Conservation (phyloP, 2,329 filamentous ascomycete species). For the Fusarium lyarnte region DNA sequence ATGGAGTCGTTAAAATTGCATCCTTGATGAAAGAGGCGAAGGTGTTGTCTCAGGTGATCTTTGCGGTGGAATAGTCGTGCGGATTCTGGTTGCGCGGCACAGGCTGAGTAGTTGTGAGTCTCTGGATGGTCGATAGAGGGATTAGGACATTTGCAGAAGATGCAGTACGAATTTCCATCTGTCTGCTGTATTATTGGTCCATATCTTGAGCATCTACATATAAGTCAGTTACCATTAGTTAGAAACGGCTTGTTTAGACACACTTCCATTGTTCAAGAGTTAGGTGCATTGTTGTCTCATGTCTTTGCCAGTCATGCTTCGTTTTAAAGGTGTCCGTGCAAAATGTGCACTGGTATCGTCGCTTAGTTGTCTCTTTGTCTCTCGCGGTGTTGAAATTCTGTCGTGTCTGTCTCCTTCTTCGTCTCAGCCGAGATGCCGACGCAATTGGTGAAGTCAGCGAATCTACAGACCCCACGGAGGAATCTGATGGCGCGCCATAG, state of each 20-base stretch:
- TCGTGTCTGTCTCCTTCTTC: background rate
- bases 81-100: background rate
- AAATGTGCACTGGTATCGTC: background rate
- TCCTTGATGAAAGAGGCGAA: background rate
- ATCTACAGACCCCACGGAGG: background rate
- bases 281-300: background rate
- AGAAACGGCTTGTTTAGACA: rapidly evolving
- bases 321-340: background rate
- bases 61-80: background rate
- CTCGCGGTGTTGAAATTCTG: background rate
- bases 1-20: background rate
- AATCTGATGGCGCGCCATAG: background rate
- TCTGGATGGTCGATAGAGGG: background rate
- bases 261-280: background rate
- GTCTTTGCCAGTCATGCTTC: background rate
- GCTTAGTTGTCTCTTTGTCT: background rate
- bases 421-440: background rate
- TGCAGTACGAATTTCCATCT: background rate
- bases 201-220: background rate
- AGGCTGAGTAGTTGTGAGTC: background rate
- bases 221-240: rapidly evolving
- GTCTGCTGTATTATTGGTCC: background rate
- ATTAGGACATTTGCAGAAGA: background rate
- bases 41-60: background rate
- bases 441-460: background rate